phyloP scores from a whole-genome alignment of 2,329 filamentous ascomycete species.

The Pseudocercospora vitis region DNA sequence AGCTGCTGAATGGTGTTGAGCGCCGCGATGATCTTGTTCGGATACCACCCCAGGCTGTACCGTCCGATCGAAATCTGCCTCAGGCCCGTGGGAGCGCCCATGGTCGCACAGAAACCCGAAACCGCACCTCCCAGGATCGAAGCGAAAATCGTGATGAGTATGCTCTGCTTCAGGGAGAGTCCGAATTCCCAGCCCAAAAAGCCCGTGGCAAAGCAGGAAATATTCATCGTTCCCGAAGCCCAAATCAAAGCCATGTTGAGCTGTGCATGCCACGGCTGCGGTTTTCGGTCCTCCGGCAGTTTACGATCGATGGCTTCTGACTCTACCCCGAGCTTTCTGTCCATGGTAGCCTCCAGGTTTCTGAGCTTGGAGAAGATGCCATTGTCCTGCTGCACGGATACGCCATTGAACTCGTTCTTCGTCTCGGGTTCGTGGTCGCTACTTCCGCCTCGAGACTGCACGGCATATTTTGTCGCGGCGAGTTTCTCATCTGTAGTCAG shows the following conservation, averaged over 20 bases:
- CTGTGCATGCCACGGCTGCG: conserved; percentile 41
- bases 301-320: conserved; percentile 51
- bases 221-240: conserved; percentile 40
- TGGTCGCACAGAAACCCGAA: conserved; percentile 37
- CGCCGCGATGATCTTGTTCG: conserved; percentile 49
- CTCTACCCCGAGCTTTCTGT: conserved; percentile 49
- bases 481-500: conserved; percentile 35
- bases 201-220: conserved; percentile 41
- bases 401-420: conserved; percentile 5
- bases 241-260: conserved; percentile 39
- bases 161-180: conserved; percentile 45
- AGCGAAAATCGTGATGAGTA: conserved; percentile 36
- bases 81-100: conserved; percentile 40
- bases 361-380: conserved; percentile 39
- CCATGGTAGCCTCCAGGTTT: conserved; percentile 44
- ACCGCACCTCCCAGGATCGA: conserved; percentile 37
- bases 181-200: conserved; percentile 53
- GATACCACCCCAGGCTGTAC: conserved; percentile 54
- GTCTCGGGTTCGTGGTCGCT: conserved; percentile 9
- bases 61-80: conserved; percentile 48
- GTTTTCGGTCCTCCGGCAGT: conserved; percentile 46
- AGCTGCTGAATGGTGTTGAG: conserved; percentile 51
- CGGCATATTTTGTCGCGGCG: conserved; percentile 23
- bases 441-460: conserved; percentile 24
- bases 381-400: conserved; percentile 22